phyloP scores from a whole-genome alignment of 2,329 filamentous ascomycete species.

The Penicillium italicum region DNA sequence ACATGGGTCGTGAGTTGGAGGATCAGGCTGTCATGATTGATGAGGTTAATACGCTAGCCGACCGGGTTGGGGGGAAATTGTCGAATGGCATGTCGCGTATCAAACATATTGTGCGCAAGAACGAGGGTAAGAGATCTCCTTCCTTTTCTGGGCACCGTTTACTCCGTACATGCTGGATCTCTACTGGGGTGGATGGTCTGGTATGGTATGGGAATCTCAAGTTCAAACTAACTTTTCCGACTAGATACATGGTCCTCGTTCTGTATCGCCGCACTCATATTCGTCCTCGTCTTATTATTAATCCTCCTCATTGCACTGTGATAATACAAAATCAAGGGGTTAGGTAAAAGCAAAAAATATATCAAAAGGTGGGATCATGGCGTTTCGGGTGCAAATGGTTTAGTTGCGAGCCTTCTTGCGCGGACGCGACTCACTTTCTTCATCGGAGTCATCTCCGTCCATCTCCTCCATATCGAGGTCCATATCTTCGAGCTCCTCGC shows the following conservation, averaged over 20 bases:
- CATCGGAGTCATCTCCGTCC: constrained; percentile 43
- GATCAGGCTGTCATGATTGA: constrained; percentile 89
- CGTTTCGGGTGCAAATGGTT: constrained; percentile 20
- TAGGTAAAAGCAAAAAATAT: constrained; percentile 12
- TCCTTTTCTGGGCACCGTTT: constrained; percentile 6
- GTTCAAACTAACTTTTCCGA: constrained; percentile 22
- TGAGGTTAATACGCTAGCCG: constrained; percentile 76
- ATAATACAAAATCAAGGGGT: constrained; percentile 33
- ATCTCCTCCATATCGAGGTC: constrained; percentile 61
- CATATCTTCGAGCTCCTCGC: constrained; percentile 56
- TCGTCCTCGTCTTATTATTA: constrained; percentile 81
- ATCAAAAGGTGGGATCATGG: constrained; percentile 18
- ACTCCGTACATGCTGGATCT: neutral
- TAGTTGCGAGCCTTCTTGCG: constrained; percentile 42
- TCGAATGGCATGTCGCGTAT: constrained; percentile 84
- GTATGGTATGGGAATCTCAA: constrained; percentile 21
- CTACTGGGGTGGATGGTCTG: constrained; percentile 5
- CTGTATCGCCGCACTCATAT: constrained; percentile 84
- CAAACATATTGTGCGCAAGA: constrained; percentile 76
- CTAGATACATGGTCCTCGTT: constrained; percentile 73
- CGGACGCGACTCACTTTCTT: constrained; percentile 50
- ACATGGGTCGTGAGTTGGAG: constrained; percentile 94
- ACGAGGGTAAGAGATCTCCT: constrained; percentile 68
- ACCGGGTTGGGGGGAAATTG: constrained; percentile 81
- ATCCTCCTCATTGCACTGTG: constrained; percentile 68